Base-by-base conservation (phyloP, 2,329 filamentous ascomycete genomes). In the Graphilbum sp. region DNA sequence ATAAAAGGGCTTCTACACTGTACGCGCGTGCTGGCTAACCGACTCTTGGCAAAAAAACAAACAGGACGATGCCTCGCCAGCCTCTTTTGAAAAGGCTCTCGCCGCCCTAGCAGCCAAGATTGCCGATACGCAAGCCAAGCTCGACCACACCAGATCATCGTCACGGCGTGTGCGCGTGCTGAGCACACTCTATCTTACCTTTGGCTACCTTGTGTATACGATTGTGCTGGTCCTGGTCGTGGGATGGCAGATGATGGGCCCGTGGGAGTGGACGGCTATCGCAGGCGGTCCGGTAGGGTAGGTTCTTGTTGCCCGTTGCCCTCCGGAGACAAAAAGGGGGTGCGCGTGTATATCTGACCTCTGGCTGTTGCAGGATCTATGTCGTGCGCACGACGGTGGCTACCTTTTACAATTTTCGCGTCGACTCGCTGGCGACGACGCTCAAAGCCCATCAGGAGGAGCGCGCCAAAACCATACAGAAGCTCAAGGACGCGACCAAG, bases 401-500 rank as follows among this genome's bases (percentile, higher is more conserved):
- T 13, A 61, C 69, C 10, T 81, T 81, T 58, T 98, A 84, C 61
- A 80, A 79, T 49, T 92, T 82, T 54, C 82, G 85, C 43, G 79
- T 90, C 49, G 71, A 79, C 18, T 73, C 66, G 15, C 67, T 82
- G 11, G 72, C 79, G 47, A 57, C 66, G 30, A 70, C 79, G 31
- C 67, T 96, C 23, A 79, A 88, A 49, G 72, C 72, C 17, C 69
- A 87, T 27, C 75, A 87, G 50, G 72, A 75, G 38, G 82, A 95
- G 56, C 76, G 88, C 38, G 75, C 82, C 42, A 75, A 75, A 49
- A 94, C 87, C 2, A 96, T 98, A 46, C 80, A 93, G 54, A 87
- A 87, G 59, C 73, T 98, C 45, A 98, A 98, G 60, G 77, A 80
- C 41, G 87, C 87, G 20, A 98, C 90, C 25, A 94, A 83, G 56